Evolutionary conservation across 2,329 filamentous ascomycete species (phyloP), one percentile per base, ranked within the genome.

Genomic region (Penicillium sp.): DNA sequence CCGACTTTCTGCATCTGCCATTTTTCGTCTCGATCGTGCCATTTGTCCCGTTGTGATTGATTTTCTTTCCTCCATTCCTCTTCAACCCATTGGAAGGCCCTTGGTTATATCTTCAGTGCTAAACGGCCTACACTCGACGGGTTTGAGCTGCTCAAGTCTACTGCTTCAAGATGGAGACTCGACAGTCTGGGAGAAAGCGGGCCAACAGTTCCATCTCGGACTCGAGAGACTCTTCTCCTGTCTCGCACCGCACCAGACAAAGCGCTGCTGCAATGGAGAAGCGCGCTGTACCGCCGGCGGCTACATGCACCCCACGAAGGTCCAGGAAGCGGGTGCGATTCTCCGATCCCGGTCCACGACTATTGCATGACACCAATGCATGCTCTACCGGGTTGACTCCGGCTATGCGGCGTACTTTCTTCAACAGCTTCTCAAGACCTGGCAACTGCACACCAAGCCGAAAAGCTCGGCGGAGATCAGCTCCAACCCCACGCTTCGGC

Each of bases 331-430:
- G 59, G 47, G 66, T 70, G 23, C 68, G 71, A 17, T 72, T 73
- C 50, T 73, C 71, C 2, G 69, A 72, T 34, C 64, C 68, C 4
- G 63, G 64, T 5, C 60, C 61, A 28, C n/a, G n/a, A n/a, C 52
- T 44, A 20, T 26, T 57, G 20, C 54, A 57, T 13, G 36, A 54
- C 20, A 34, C 38, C 31, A 39, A 39, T 4, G 23, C 39, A 23
- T 38, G 39, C 16, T 65, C 65, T 1, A 73, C 70, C 1, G 70
- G 71, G n/a, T 50, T 74, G 5, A 74, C 71, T 3, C 71, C 71
- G 13, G 58, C 63, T 4, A 58, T 74, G 42, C 50, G 57, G 16
- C 68, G 68, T 15, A 64, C 68, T 4, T 65, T 60, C 0, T 60
- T 71, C 31, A 50, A 54, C n/a, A 40, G 42, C 25, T 35, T 48